Evolutionary conservation across 495 filamentous ascomycete genomes (phyloP).

Genomic region (Annulohypoxylon bovei): DNA sequence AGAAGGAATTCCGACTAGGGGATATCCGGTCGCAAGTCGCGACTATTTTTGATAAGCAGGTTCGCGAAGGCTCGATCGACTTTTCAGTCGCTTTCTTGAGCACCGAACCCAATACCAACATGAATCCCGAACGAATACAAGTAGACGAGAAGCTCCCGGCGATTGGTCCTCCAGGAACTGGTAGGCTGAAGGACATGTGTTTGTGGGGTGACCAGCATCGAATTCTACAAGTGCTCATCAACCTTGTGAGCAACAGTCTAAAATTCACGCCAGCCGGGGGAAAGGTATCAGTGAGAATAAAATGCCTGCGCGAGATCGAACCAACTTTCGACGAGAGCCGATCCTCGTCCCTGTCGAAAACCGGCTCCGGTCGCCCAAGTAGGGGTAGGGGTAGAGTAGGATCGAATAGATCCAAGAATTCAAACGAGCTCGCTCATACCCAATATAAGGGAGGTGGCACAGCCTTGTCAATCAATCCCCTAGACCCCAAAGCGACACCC

Average conservation of each 20-base stretch:
- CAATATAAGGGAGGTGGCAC: constrained; percentile 51
- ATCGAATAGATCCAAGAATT: constrained; percentile 59
- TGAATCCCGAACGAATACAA: constrained; percentile 46
- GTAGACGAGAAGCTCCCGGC: constrained; percentile 54
- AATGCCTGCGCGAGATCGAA: constrained; percentile 69
- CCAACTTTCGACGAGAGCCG: constrained; percentile 51
- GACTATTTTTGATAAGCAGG: constrained; percentile 90
- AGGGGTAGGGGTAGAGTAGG: constrained; percentile 56
- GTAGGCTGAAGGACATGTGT: constrained; percentile 73
- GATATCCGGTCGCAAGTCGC: constrained; percentile 82
- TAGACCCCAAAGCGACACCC: constrained; percentile 62
- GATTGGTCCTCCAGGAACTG: constrained; percentile 68
- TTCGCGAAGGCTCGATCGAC: constrained; percentile 77
- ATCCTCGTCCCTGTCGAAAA: constrained; percentile 61
- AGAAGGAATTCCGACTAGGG: constrained; percentile 82
- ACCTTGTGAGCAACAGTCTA: constrained; percentile 89
- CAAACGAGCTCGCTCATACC: constrained; percentile 47
- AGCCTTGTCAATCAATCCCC: constrained; percentile 66
- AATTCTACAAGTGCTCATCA: constrained; percentile 90
- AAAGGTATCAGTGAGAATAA: constrained; percentile 76
- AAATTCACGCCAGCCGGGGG: constrained; percentile 90
- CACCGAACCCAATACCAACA: constrained; percentile 52
- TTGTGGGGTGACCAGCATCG: constrained; percentile 92
- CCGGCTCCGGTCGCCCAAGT: constrained; percentile 50
- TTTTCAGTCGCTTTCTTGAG: constrained; percentile 76